These are phyloP conservation scores for Geotrichum aggregatum DNA, from an alignment of 1,139 yeast species.

Conservation along the genomic window DNA sequence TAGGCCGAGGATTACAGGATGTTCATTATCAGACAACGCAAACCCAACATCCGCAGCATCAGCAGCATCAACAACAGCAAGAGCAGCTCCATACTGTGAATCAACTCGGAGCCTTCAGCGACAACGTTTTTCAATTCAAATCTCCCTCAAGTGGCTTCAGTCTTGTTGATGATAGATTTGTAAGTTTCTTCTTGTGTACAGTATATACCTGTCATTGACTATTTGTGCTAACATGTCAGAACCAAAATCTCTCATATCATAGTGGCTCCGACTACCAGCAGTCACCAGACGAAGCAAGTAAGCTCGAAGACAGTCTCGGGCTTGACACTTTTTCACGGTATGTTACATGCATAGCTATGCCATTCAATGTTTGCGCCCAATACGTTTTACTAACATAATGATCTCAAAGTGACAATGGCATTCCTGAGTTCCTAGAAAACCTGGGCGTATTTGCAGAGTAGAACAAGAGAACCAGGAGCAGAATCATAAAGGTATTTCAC, in stretches of 20 bases:
- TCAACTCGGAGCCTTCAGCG: neutral
- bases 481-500: too few species aligned
- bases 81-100: neutral
- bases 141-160: neutral
- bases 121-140: neutral
- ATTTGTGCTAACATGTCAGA: neutral
- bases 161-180: neutral
- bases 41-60: neutral
- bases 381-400: neutral
- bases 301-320: neutral
- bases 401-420: neutral
- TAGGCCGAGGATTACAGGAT: neutral
- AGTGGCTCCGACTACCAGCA: neutral
- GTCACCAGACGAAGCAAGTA: neutral
- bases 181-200: neutral
- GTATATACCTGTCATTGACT: too few species aligned
- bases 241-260: neutral
- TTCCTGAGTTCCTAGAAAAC: constrained; percentile 18
- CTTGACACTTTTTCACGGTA: neutral
- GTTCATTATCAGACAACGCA: neutral
- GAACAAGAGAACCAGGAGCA: neutral
- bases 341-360: neutral
- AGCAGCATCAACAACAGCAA: neutral
- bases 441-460: constrained; percentile 13
- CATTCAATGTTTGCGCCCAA: neutral